These are phyloP conservation scores for Tephrocybe sp. DNA, from an alignment of 768 basidiomycete genomes.

Conservation along the genomic window DNA sequence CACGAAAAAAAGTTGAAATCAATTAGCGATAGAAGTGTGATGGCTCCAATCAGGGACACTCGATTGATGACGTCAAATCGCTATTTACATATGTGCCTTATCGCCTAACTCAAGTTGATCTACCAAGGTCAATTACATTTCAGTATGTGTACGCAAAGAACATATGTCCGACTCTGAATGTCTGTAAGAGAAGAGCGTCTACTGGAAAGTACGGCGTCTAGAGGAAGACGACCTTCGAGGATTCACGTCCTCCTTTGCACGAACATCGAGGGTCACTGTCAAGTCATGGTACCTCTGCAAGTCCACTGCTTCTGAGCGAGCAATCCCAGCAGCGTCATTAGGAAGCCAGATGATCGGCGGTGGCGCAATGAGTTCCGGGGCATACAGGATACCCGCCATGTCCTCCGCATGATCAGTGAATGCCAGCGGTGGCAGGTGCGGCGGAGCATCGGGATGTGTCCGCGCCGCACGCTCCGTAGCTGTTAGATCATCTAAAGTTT, in stretches of 20 bases:
- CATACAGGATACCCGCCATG: slow-evolving; percentile 77
- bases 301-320: slow-evolving; percentile 73
- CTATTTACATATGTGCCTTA: too few species aligned
- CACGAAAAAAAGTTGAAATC: too few species aligned
- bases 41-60: too few species aligned
- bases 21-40: too few species aligned
- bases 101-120: too few species aligned
- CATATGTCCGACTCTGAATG: too few species aligned
- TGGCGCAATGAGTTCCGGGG: slow-evolving; percentile 78
- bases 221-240: slow-evolving; percentile 34
- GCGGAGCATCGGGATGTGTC: slow-evolving; percentile 77
- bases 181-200: slow-evolving; percentile 10
- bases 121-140: too few species aligned
- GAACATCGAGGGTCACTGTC: slow-evolving; percentile 68
- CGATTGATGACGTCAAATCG: too few species aligned
- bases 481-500: slow-evolving; percentile 78
- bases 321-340: slow-evolving; percentile 73
- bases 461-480: slow-evolving; percentile 78
- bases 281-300: slow-evolving; percentile 74
- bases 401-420: slow-evolving; percentile 79
- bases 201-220: slow-evolving; percentile 25
- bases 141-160: too few species aligned
- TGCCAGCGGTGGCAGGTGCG: slow-evolving; percentile 64
- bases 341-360: slow-evolving; percentile 85
- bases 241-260: slow-evolving; percentile 51